These are phyloP conservation scores for Chimonanthus salicifolius DNA, from an alignment of 164 flowering plant species.

Conservation along the genomic window DNA sequence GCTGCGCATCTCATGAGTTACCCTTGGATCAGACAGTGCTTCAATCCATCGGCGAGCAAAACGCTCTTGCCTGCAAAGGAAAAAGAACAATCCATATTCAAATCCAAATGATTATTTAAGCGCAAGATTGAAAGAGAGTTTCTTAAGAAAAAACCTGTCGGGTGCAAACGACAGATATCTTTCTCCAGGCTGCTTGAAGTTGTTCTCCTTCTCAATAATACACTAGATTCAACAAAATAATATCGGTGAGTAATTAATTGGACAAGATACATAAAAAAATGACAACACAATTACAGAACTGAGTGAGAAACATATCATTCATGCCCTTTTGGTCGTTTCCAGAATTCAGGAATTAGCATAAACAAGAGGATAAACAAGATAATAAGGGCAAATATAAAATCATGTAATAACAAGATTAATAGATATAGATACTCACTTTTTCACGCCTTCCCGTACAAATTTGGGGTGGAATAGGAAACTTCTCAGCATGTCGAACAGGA, in stretches of 20 bases:
- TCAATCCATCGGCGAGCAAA: conserved; percentile 59
- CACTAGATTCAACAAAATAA: conserved; percentile 32
- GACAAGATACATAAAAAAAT: not conserved
- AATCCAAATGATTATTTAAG: not conserved
- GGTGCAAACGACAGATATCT: conserved; percentile 82
- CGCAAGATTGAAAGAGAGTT: not conserved
- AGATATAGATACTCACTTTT: conserved; percentile 38
- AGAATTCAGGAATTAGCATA: not conserved
- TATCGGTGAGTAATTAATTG: not conserved
- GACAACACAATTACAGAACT: not conserved
- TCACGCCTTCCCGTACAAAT: conserved; percentile 58
- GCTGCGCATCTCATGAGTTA: conserved; percentile 78
- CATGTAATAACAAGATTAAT: no score
- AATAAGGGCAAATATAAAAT: not conserved
- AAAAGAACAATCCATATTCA: not conserved
- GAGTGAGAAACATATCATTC: not conserved
- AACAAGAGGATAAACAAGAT: not conserved
- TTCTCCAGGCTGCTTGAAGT: conserved; percentile 97
- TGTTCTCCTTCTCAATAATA: conserved; percentile 83
- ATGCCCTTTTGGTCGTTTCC: not conserved
- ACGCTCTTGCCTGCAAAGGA: conserved; percentile 72
- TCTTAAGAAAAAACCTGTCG: conserved; percentile 48
- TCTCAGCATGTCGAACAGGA: conserved; percentile 80
- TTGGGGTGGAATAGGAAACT: conserved; percentile 55
- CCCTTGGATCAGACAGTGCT: conserved; percentile 74